Conservation (phyloP, 768 basidiomycete genomes). For the Leccinum arenicola region DNA sequence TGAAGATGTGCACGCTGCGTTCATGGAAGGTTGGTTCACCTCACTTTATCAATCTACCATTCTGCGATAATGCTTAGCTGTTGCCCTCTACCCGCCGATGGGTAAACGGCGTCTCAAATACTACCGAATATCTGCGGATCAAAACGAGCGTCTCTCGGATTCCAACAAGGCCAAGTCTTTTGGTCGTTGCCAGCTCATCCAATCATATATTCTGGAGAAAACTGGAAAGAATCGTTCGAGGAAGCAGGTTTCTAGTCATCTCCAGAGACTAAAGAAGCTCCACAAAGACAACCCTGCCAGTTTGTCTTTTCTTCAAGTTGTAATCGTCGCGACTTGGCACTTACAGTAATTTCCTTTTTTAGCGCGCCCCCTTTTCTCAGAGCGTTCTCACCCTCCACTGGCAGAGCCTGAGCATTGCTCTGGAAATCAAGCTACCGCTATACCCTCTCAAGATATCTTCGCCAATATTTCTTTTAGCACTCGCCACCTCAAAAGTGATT, state of each 20-base stretch:
- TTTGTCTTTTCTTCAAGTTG: constrained; percentile 18
- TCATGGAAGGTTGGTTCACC: constrained; percentile 33
- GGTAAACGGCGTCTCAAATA: constrained; percentile 36
- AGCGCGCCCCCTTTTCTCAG: constrained; percentile 30
- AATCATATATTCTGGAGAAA: constrained; percentile 37
- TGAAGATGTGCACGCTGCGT: constrained; percentile 34
- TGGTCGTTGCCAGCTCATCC: constrained; percentile 40
- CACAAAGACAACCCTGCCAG: constrained; percentile 32
- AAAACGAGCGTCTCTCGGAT: constrained; percentile 9
- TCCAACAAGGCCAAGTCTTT: constrained; percentile 28
- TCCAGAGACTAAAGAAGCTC: constrained; percentile 36
- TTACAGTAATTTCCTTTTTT: neutral
- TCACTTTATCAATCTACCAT: neutral
- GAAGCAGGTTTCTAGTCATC: constrained; percentile 40
- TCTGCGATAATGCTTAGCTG: constrained; percentile 21
- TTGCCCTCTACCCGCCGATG: constrained; percentile 34
- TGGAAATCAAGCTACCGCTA: neutral
- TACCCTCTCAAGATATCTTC: constrained; percentile 11
- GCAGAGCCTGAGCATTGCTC: constrained; percentile 9
- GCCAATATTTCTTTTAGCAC: constrained; percentile 6
- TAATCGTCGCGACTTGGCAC: neutral
- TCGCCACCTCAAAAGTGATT: constrained; percentile 15
- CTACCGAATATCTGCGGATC: constrained; percentile 21
- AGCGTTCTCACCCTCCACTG: constrained; percentile 12
- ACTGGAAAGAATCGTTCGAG: constrained; percentile 38